Percentiles rank a stretch among this genome's conserved stretches.
Conservation (phyloP, 345 rosid species). For the Aquilaria yunnanensis region DNA sequence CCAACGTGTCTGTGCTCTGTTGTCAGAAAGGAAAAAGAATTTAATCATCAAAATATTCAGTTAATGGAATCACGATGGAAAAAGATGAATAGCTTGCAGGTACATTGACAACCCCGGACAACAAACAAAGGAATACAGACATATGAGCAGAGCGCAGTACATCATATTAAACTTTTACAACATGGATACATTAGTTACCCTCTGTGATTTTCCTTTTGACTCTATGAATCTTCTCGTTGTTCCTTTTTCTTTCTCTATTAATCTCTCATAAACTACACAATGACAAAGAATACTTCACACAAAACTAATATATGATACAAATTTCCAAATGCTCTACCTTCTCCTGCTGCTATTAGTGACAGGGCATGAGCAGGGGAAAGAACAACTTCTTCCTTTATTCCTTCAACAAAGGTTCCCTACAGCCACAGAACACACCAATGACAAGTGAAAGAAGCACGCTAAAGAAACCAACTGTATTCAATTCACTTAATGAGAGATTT, state of each 20-base stretch:
- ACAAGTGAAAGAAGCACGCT: slow-evolving; percentile 1
- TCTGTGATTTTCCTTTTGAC: too few species aligned
- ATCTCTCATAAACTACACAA: too few species aligned
- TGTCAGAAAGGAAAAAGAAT: slow-evolving; percentile 17
- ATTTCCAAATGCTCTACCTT: slow-evolving; percentile 49
- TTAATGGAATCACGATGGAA: background rate
- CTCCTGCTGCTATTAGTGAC: slow-evolving; percentile 98
- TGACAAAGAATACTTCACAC: too few species aligned
- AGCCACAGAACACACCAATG: slow-evolving; percentile 11
- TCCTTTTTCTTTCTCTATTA: too few species aligned
- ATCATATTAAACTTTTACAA: background rate
- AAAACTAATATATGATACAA: slow-evolving; percentile 1
- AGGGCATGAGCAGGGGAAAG: slow-evolving; percentile 98
- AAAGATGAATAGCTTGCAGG: background rate
- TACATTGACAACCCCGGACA: background rate
- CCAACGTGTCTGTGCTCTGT: slow-evolving; percentile 99
- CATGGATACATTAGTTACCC: too few species aligned
- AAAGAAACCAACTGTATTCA: background rate
- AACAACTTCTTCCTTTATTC: slow-evolving; percentile 98
- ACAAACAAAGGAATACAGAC: background rate
- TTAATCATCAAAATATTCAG: slow-evolving; percentile 11
- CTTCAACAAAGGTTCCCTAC: slow-evolving; percentile 98
- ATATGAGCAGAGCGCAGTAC: slow-evolving; percentile 3
- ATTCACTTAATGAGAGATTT: background rate
- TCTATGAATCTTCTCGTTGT: too few species aligned